These are phyloP conservation scores for Ogataea pilisensis DNA, from an alignment of 805 yeast genomes.

Conservation along the genomic window DNA sequence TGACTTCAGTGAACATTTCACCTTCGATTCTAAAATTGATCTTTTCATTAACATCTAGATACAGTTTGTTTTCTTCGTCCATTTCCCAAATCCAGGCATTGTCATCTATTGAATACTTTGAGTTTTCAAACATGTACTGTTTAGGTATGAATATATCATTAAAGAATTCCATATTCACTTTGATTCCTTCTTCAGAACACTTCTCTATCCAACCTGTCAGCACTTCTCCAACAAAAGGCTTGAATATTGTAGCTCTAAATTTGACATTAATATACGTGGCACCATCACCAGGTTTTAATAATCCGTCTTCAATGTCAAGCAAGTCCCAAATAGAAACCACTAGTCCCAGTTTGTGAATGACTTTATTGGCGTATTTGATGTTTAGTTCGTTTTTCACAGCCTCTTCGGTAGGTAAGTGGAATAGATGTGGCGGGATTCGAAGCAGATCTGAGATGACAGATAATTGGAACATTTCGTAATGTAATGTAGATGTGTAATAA, in stretches of 20 bases:
- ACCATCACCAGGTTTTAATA: slow-evolving; percentile 92
- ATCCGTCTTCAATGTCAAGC: slow-evolving; percentile 77
- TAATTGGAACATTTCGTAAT: slow-evolving; percentile 89
- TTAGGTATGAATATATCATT: slow-evolving; percentile 90
- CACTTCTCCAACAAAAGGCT: slow-evolving; percentile 93
- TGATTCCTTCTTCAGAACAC: slow-evolving; percentile 83
- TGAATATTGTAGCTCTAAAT: slow-evolving; percentile 77
- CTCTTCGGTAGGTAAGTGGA: slow-evolving; percentile 64
- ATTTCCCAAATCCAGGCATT: slow-evolving; percentile 93
- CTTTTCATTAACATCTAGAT: slow-evolving; percentile 85
- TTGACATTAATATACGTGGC: slow-evolving; percentile 71
- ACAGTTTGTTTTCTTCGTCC: slow-evolving; percentile 70
- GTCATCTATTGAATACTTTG: slow-evolving; percentile 49
- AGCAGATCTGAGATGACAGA: slow-evolving; percentile 79
- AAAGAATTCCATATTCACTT: slow-evolving; percentile 80
- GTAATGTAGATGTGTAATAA: too few species aligned
- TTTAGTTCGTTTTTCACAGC: slow-evolving; percentile 80
- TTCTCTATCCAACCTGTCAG: slow-evolving; percentile 90
- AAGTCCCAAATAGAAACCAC: slow-evolving; percentile 85
- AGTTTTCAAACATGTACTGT: slow-evolving; percentile 66
- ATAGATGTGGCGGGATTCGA: slow-evolving; percentile 82
- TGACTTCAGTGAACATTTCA: slow-evolving; percentile 77
- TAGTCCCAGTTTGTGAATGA: slow-evolving; percentile 79
- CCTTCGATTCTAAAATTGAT: slow-evolving; percentile 89
- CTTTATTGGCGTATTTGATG: slow-evolving; percentile 79